Percentiles rank a stretch among this genome's conserved stretches.
These are phyloP conservation scores for Capsicum chinense DNA, from an alignment of 257 asterid genomes.

Conservation along the genomic window DNA sequence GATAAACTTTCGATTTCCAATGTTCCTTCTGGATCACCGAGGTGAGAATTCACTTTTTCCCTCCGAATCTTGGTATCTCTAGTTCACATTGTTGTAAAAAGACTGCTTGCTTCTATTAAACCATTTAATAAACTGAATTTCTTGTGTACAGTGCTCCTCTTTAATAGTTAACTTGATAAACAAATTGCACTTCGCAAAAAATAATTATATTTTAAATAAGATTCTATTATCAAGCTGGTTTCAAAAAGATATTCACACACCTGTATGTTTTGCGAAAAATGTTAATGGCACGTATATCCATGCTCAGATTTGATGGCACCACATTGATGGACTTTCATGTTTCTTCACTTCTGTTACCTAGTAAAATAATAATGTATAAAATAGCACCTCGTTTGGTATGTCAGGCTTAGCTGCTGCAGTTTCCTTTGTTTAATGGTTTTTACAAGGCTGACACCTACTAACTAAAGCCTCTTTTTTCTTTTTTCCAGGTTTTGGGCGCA, in stretches of 20 bases:
- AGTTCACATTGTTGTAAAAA: constrained; percentile 15
- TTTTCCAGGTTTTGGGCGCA: constrained; percentile 79
- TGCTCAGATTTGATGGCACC: background rate
- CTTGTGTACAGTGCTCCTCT: background rate
- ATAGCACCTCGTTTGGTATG: constrained; percentile 17
- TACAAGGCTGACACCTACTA: constrained; percentile 7
- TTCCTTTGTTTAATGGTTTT: background rate
- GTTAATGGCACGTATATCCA: background rate
- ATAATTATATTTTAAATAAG: background rate
- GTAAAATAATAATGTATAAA: background rate
- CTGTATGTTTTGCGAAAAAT: constrained; percentile 18
- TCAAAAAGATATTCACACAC: constrained; percentile 9
- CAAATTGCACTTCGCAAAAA: background rate
- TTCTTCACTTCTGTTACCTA: constrained; percentile 12
- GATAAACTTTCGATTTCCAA: constrained; percentile 94
- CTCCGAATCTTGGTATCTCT: constrained; percentile 25
- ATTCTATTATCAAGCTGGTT: background rate
- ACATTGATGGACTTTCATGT: background rate
- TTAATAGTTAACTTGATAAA: background rate
- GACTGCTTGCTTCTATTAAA: constrained; percentile 19
- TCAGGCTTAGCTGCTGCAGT: constrained; percentile 24
- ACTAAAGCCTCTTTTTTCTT: background rate
- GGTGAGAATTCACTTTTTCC: constrained; percentile 48
- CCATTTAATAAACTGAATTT: background rate
- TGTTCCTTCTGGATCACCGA: constrained; percentile 73